These are phyloP conservation scores for Rhododendron molle DNA, from an alignment of 148 eudicot species.

Conservation along the genomic window DNA sequence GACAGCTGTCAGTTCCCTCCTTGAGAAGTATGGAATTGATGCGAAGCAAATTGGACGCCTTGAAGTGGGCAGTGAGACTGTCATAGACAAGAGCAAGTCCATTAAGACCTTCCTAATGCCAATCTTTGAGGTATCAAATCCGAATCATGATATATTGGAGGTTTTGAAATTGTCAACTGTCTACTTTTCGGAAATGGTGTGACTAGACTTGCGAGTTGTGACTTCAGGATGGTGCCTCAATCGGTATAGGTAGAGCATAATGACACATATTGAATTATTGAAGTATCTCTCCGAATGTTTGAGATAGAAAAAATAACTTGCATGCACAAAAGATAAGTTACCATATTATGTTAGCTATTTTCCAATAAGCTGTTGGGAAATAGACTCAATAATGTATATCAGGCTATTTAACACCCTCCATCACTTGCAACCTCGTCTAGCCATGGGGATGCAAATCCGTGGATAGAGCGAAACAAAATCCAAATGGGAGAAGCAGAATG, in stretches of 20 bases:
- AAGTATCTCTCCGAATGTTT: background rate
- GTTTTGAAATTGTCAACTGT: background rate
- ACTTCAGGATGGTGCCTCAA: slow-evolving; percentile 2
- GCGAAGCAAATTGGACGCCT: slow-evolving; percentile 87
- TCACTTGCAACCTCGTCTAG: background rate
- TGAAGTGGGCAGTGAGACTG: slow-evolving; percentile 99
- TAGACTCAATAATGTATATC: background rate
- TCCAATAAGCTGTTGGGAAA: background rate
- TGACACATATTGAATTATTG: background rate
- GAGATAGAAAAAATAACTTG: background rate
- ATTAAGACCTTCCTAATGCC: slow-evolving; percentile 98
- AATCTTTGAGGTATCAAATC: slow-evolving; percentile 68
- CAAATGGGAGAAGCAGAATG: background rate
- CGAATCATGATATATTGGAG: background rate
- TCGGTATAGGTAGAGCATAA: background rate
- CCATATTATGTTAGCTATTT: background rate
- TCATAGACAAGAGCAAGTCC: slow-evolving; percentile 96
- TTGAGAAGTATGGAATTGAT: slow-evolving; percentile 78
- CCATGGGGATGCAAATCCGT: background rate
- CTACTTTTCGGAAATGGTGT: background rate
- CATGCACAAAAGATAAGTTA: background rate
- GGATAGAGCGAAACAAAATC: background rate
- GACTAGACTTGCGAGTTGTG: background rate
- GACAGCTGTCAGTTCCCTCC: slow-evolving; percentile 87
- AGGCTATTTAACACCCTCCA: background rate